Percentiles rank a stretch among this genome's conserved stretches.
Conservation (phyloP, 768 basidiomycete genomes). For the Cystofilobasidium ferigula region DNA sequence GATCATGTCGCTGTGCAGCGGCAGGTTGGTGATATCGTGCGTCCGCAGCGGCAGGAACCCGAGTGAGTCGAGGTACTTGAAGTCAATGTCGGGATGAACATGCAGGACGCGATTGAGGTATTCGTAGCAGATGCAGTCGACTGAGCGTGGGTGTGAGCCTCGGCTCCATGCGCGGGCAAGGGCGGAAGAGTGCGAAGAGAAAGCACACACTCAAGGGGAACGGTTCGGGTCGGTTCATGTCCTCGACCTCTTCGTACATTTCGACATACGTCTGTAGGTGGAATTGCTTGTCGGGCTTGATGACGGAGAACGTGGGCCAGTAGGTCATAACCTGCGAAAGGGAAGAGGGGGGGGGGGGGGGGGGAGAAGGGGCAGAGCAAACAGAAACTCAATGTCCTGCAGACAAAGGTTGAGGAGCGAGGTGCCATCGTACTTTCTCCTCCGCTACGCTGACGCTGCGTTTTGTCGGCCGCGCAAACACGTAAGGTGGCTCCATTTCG, state of each 20-base stretch:
- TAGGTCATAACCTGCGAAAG: not conserved
- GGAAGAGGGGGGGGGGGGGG: not conserved
- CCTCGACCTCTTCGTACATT: not conserved
- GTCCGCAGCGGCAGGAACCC: conserved; percentile 8
- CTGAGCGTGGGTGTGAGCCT: no score
- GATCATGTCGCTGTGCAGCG: conserved; percentile 9
- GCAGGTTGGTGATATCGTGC: conserved; percentile 14
- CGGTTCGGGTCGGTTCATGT: not conserved
- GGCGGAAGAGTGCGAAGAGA: not conserved
- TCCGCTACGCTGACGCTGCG: conserved; percentile 5
- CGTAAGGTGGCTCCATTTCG: conserved; percentile 4
- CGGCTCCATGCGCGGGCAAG: no score
- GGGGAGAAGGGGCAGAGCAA: not conserved
- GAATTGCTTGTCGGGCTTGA: not conserved
- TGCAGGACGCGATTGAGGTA: conserved; percentile 16
- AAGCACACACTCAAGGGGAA: not conserved
- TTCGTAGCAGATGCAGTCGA: conserved; percentile 16
- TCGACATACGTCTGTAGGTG: not conserved
- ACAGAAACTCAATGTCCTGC: no score
- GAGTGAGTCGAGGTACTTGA: conserved; percentile 6
- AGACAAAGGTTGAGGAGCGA: no score
- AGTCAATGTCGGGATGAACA: not conserved
- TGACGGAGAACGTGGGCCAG: conserved; percentile 1
- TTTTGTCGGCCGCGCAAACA: conserved; percentile 11
- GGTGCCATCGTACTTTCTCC: conserved; percentile 5